Percentiles rank a stretch among this genome's conserved stretches.
phyloP scores from a whole-genome alignment of 352 stramenopile genomes.

The Phytophthora sojae region DNA sequence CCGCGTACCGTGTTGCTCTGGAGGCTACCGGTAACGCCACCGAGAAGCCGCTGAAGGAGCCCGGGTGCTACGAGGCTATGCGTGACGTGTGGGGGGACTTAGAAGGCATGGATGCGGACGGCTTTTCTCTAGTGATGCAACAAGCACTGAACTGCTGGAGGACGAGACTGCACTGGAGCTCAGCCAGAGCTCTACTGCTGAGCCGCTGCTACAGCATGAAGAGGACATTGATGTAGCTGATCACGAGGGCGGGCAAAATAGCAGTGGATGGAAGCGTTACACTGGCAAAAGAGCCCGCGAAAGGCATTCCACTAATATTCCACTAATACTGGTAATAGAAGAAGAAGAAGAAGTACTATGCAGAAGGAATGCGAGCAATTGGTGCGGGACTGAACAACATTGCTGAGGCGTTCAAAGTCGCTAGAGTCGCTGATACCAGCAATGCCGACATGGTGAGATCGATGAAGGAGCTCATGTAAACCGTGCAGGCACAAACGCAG shows the following conservation, averaged over 20 bases:
- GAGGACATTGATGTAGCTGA: not conserved
- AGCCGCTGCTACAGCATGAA: not conserved
- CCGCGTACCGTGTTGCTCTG: too few species aligned
- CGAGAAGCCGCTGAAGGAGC: too few species aligned
- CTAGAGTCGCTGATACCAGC: not conserved
- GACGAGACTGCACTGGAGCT: not conserved
- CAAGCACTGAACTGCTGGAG: not conserved
- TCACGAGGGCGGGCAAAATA: not conserved
- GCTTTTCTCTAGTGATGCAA: constrained; percentile 3
- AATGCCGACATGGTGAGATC: not conserved
- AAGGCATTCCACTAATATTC: too few species aligned
- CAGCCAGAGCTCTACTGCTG: not conserved
- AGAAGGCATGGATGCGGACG: not conserved
- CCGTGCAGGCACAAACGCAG: constrained; percentile 2
- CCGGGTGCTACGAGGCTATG: too few species aligned
- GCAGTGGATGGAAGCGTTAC: not conserved
- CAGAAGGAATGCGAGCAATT: not conserved
- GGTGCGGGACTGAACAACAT: constrained; percentile 8
- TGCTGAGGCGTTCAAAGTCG: constrained; percentile 7
- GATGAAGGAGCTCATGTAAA: not conserved
- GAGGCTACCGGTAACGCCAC: constrained; percentile 2
- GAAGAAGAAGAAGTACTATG: too few species aligned
- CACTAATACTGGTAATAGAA: too few species aligned
- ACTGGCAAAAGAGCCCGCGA: constrained; percentile 4
- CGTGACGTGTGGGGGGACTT: not conserved